Evolutionary conservation across 306 rosid genomes (phyloP).

Genomic region (Gleditsia sinensis): DNA sequence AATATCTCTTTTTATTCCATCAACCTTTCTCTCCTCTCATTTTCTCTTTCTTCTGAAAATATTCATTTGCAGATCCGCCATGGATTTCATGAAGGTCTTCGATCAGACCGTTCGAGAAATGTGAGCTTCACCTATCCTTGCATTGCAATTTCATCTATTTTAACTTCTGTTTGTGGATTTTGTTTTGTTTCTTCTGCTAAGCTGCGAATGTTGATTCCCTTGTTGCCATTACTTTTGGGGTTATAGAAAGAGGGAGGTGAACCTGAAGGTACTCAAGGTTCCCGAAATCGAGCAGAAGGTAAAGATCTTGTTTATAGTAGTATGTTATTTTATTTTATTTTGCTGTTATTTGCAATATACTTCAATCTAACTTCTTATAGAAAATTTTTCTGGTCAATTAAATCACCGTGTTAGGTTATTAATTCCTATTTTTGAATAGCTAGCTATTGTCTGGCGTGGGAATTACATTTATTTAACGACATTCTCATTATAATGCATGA

Average conservation of each 20-base stretch:
- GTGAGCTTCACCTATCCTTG: constrained; percentile 45
- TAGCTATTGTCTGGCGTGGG: not conserved
- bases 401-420: not conserved
- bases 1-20: not conserved
- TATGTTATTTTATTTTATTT: too few relatives aligned
- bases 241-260: constrained; percentile 94
- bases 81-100: constrained; percentile 98
- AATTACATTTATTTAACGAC: not conserved
- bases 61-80: constrained; percentile 54
- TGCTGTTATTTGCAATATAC: not conserved
- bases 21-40: not conserved
- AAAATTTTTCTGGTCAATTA: not conserved
- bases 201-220: constrained; percentile 22
- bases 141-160: not conserved
- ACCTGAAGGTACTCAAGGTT: constrained; percentile 94
- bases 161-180: not conserved
- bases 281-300: constrained; percentile 99
- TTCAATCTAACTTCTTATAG: not conserved
- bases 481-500: not conserved
- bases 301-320: not conserved
- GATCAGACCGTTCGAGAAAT: constrained; percentile 99
- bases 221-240: constrained; percentile 28
- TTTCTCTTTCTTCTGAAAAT: not conserved
- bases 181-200: not conserved
- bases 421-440: constrained; percentile 3